Conservation (phyloP, 345 rosid genomes). For the Salix suchowensis region DNA sequence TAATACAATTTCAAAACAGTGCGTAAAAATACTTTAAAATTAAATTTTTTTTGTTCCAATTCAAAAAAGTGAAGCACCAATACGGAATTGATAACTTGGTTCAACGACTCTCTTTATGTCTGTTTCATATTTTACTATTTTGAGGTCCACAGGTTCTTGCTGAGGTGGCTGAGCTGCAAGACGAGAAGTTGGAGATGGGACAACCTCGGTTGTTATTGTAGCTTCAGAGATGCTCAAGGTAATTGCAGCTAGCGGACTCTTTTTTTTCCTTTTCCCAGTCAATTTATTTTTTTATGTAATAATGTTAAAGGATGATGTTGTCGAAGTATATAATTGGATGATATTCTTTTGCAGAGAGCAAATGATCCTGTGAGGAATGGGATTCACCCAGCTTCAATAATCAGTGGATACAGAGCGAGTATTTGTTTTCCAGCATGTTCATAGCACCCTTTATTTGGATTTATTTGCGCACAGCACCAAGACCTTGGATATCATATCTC, state of each 20-base stretch:
- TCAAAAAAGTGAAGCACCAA: too few relatives aligned
- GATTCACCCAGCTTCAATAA: constrained; percentile 95
- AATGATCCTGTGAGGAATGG: constrained; percentile 95
- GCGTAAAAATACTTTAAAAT: too few relatives aligned
- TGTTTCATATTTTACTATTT: neutral
- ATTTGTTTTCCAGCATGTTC: neutral
- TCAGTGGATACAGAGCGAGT: constrained; percentile 86
- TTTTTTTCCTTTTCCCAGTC: neutral
- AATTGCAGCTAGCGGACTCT: constrained; percentile 4
- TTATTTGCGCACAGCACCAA: neutral
- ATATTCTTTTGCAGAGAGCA: constrained; percentile 57
- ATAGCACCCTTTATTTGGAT: neutral
- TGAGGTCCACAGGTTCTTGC: constrained; percentile 64
- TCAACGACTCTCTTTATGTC: neutral
- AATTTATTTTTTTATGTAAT: neutral
- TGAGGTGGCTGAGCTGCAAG: constrained; percentile 98
- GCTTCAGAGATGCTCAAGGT: constrained; percentile 91
- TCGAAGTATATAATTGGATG: constrained; percentile 7
- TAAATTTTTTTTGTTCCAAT: too few relatives aligned
- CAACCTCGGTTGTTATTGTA: constrained; percentile 89
- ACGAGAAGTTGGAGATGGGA: constrained; percentile 98
- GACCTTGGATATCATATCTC: neutral
- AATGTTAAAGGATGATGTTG: neutral
- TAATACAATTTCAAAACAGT: too few relatives aligned
- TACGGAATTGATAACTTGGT: too few relatives aligned